These are phyloP conservation scores for Plantago coronopus DNA, from an alignment of 305 asterid species.

Conservation along the genomic window DNA sequence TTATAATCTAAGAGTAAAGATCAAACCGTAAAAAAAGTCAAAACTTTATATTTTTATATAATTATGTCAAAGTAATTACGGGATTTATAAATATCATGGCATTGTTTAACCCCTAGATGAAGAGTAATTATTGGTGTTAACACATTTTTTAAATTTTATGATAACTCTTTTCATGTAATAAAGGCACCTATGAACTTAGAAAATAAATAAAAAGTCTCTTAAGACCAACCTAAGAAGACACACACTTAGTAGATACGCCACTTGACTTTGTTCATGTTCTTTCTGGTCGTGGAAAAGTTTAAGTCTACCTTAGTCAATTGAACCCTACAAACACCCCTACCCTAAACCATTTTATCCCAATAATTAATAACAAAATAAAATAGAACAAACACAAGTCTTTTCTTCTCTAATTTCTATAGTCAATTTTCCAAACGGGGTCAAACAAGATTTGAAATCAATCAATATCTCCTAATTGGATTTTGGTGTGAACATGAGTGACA, in stretches of 20 bases:
- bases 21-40: too few relatives aligned
- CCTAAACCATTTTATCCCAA: constrained; percentile 21
- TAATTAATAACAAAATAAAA: background rate
- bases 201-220: too few relatives aligned
- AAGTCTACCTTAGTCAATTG: background rate
- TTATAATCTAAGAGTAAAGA: too few relatives aligned
- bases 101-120: too few relatives aligned
- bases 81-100: too few relatives aligned
- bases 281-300: background rate
- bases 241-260: background rate
- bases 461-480: constrained; percentile 47
- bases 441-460: constrained; percentile 31
- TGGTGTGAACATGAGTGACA: too few relatives aligned
- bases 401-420: constrained; percentile 31
- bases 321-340: constrained; percentile 19
- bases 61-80: too few relatives aligned
- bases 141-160: too few relatives aligned
- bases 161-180: too few relatives aligned
- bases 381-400: constrained; percentile 32
- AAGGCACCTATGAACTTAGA: too few relatives aligned
- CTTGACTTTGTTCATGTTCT: background rate
- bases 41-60: too few relatives aligned
- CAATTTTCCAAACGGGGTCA: constrained; percentile 21
- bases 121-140: too few relatives aligned
- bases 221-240: background rate